These are phyloP conservation scores for Suillus placidus DNA, from an alignment of 768 basidiomycete species.

Conservation along the genomic window DNA sequence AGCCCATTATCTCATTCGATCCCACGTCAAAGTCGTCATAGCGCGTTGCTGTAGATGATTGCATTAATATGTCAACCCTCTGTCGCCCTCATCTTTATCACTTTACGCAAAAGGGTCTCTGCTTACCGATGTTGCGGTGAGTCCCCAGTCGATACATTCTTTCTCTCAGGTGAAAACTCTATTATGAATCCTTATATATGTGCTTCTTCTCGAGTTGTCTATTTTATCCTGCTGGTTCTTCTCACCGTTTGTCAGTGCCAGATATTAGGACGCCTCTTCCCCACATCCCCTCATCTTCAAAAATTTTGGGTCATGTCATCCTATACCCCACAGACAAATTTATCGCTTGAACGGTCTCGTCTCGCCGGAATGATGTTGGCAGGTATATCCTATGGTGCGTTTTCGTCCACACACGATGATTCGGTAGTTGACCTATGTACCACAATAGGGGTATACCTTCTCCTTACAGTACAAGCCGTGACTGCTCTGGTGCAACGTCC, in stretches of 20 bases:
- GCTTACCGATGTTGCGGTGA: background rate
- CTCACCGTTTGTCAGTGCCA: background rate
- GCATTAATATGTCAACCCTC: background rate
- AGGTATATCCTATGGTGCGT: background rate
- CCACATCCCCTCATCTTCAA: background rate
- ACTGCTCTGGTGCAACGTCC: background rate
- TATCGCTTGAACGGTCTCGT: conserved; percentile 1
- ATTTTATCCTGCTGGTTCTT: background rate
- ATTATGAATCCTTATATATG: background rate
- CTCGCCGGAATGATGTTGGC: background rate
- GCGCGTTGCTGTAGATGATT: background rate
- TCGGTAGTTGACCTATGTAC: background rate
- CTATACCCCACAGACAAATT: background rate
- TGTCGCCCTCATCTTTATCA: background rate
- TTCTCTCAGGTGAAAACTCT: background rate
- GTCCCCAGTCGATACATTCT: background rate
- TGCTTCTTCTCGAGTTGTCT: background rate
- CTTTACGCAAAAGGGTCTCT: background rate
- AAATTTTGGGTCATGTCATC: background rate
- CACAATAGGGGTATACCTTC: background rate
- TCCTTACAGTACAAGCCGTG: background rate
- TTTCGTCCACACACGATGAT: background rate
- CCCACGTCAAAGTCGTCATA: background rate
- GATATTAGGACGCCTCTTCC: background rate
- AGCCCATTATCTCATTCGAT: background rate